Base-by-base conservation (phyloP, 805 yeast species). In the Kregervanrija pseudodelftensis region DNA sequence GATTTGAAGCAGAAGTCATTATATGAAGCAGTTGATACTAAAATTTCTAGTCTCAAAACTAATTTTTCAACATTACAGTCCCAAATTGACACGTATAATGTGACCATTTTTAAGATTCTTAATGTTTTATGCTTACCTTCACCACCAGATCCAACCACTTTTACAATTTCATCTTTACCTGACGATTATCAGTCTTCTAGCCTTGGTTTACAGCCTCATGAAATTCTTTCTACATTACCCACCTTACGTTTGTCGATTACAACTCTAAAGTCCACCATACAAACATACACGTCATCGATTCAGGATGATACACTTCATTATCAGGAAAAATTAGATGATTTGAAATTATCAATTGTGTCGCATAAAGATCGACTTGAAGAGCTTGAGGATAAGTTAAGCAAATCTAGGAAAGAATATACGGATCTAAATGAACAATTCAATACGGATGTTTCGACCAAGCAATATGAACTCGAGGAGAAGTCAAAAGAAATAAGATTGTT, bases 251-350 rank as follows among this genome's bases (percentile, higher is more conserved):
- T 45, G 44, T 57, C 44, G 54, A 57, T 32, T 45, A 69, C 33
- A 60, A 64, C 42, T 48, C 62, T 3, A 64, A 67, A 30, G 58
- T 78, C 11, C 61, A 64, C 35, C 56, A 69, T 40, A 59, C 41
- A 44, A 22, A 30, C 43, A 4, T 41, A 49, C 11, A 33, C 32
- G n/a, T 17, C 40, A 3, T 15, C 35, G 13, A 66, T 71, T 41
- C 81, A 80, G 50, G 89, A 82, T 46, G 80, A 78, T 34, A 64
- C 72, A 2, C 71, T 82, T 39, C 70, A 69, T 52, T 50, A 77
- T 3, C 85, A 82, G 56, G 83, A 81, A 42, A 68, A 67, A 42
- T 67, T 80, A 16, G 88, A 82, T 50, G 67, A 73, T 22, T 56
- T 79, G 15, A 70, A 69, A 30, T 84, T 82, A 47, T 66, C 68